phyloP scores from a whole-genome alignment of 495 filamentous ascomycete species.

The Penicillium argentinense region DNA sequence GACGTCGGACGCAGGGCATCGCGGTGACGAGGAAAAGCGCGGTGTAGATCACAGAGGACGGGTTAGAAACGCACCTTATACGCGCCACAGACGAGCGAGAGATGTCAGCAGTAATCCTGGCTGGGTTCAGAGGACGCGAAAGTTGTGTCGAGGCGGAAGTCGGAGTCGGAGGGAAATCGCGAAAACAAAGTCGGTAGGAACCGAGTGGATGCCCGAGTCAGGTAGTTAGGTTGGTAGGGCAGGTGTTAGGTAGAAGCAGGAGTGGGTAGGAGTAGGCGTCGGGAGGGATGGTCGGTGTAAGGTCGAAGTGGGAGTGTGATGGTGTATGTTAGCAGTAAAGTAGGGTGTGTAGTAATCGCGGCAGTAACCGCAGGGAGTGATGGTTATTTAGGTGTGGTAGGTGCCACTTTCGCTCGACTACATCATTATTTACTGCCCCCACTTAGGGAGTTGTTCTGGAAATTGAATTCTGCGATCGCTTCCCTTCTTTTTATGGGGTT shows the following conservation, averaged over 20 bases:
- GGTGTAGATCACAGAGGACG: neutral
- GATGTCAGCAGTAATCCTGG: too few relatives aligned
- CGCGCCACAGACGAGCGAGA: too few relatives aligned
- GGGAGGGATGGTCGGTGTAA: constrained; percentile 14
- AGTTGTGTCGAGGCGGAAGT: neutral
- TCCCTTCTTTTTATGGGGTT: too few relatives aligned
- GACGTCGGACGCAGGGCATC: neutral
- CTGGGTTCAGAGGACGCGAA: too few relatives aligned
- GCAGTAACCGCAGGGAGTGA: neutral
- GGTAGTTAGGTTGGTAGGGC: too few relatives aligned
- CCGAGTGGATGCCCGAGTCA: too few relatives aligned
- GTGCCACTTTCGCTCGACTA: constrained; percentile 24
- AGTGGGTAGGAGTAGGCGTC: constrained; percentile 9
- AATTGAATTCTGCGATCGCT: too few relatives aligned
- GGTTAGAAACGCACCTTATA: neutral
- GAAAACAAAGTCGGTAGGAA: constrained; percentile 1
- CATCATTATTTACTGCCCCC: constrained; percentile 24
- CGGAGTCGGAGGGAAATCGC: constrained; percentile 2
- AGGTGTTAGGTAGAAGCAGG: constrained; percentile 7
- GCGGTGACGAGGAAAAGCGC: neutral
- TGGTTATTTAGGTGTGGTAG: constrained; percentile 32
- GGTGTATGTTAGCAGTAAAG: too few relatives aligned
- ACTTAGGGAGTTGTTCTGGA: constrained; percentile 1
- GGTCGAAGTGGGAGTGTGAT: too few relatives aligned
- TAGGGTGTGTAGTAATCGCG: too few relatives aligned